Evolutionary conservation across 192 early-diverging fungal genomes (phyloP), one percentile per base, ranked within the genome.

Genomic region (Polychytrium aggregatum): DNA sequence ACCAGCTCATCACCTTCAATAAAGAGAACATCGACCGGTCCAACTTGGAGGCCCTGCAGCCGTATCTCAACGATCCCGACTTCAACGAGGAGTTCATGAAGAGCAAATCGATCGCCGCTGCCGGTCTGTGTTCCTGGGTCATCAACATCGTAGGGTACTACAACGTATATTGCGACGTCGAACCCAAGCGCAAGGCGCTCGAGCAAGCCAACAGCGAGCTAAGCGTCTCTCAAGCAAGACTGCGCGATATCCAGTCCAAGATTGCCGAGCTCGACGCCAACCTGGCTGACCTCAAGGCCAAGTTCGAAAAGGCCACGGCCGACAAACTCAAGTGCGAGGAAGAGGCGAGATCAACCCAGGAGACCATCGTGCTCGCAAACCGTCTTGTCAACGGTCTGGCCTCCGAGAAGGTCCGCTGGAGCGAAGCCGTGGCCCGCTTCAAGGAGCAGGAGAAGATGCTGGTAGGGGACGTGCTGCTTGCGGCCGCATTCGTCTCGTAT

Each of bases 381-480:
- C 59, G 78, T 56, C 65, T 81, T 10, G 78, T 81, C 7, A 70
- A 70, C 43, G 78, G 78, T 31, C 57, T 81, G n/a, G 76, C 75
- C 4, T 79, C 76, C 10, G 78, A 81, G 59, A 81, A 81, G 53
- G 69, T 79, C 18, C 74, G 78, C 51, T 81, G 78, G 78, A 79
- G 76, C 44, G 65, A 72, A 55, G 72, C 72, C 13, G 76, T 79
- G 2, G 72, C 57, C 13, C 71, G 67, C 28, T 79, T 79, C 50
- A 79, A 81, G 53, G 78, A 81, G 49, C 76, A 81, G 47, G 76
- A 79, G 49, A 81, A 81, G 53, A 81, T 76, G 1, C 55, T 81
- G 22, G 71, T 76, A 0, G 78, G 76, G 6, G 78, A 81, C 54
- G 72, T 79, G 10, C 48, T 81, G 24, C 36, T 81, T 39, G 65